These are phyloP conservation scores for Fusarium equiseti DNA, from an alignment of 2,329 filamentous ascomycete genomes.

Conservation along the genomic window DNA sequence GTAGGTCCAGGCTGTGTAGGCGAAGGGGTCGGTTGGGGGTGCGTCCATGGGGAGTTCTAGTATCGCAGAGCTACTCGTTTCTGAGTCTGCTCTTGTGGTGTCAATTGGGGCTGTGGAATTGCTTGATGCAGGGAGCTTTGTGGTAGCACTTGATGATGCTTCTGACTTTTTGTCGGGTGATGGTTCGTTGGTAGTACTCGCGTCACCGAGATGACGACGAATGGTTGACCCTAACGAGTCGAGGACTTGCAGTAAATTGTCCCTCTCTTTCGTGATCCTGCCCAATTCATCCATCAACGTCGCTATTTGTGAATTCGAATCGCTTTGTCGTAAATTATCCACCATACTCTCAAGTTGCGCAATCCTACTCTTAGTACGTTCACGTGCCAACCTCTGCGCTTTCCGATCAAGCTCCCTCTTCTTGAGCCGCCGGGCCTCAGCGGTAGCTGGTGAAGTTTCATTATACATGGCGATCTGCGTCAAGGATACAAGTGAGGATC, in stretches of 20 bases:
- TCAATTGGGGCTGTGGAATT: slow-evolving; percentile 1
- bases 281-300: slow-evolving; percentile 46
- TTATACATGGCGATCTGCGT: slow-evolving; percentile 27
- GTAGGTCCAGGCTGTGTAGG: slow-evolving; percentile 25
- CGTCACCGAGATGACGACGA: slow-evolving; percentile 31
- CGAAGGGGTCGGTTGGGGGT: not conserved
- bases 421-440: slow-evolving; percentile 44
- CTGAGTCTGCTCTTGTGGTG: not conserved
- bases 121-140: not conserved
- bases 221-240: slow-evolving; percentile 32
- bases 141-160: not conserved
- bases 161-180: slow-evolving; percentile 2
- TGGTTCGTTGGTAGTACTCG: not conserved
- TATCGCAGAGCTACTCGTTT: slow-evolving; percentile 19
- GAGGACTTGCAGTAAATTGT: slow-evolving; percentile 33
- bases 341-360: slow-evolving; percentile 49
- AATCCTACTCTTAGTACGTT: slow-evolving; percentile 50
- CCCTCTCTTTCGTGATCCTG: slow-evolving; percentile 44
- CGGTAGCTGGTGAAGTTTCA: slow-evolving; percentile 9
- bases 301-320: slow-evolving; percentile 43
- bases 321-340: slow-evolving; percentile 42
- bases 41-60: slow-evolving; percentile 20
- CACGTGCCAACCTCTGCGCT: slow-evolving; percentile 49
- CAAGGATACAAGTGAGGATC: slow-evolving; percentile 9
- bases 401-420: slow-evolving; percentile 52